Evolutionary conservation across 1,284 basidiomycete species (phyloP).

Genomic region (Pisolithus thermaeus): DNA sequence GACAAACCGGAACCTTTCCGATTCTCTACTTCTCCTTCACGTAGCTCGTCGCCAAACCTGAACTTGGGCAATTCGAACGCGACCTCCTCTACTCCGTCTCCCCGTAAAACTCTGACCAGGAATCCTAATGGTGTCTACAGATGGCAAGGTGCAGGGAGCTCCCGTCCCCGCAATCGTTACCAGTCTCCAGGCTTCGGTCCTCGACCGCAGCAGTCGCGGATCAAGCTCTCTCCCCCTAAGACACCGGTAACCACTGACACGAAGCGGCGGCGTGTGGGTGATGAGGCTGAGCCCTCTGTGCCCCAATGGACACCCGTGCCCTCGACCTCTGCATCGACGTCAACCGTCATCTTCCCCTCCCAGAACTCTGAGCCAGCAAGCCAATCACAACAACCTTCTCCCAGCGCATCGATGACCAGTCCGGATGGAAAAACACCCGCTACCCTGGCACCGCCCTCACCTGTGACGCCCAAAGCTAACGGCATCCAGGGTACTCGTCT

Average conservation of each 20-base stretch:
- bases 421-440: constrained; percentile 23
- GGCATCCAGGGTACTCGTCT: constrained; percentile 33
- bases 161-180: constrained; percentile 59
- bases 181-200: constrained; percentile 61
- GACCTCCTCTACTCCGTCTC: constrained; percentile 21
- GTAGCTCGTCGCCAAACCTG: constrained; percentile 35
- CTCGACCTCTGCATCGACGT: constrained; percentile 20
- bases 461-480: constrained; percentile 26
- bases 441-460: constrained; percentile 14
- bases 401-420: constrained; percentile 6
- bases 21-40: constrained; percentile 47
- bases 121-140: constrained; percentile 68
- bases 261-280: constrained; percentile 56
- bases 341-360: constrained; percentile 16
- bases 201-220: constrained; percentile 35
- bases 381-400: constrained; percentile 4
- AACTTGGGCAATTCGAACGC: constrained; percentile 12
- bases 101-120: constrained; percentile 49
- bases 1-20: constrained; percentile 49
- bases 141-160: constrained; percentile 66
- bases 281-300: constrained; percentile 32
- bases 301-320: constrained; percentile 24
- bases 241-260: constrained; percentile 39
- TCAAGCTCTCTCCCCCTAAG: constrained; percentile 35
- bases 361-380: constrained; percentile 11